Conservation (phyloP, 2,329 filamentous ascomycete genomes). For the Chaetothyriales sp. region DNA sequence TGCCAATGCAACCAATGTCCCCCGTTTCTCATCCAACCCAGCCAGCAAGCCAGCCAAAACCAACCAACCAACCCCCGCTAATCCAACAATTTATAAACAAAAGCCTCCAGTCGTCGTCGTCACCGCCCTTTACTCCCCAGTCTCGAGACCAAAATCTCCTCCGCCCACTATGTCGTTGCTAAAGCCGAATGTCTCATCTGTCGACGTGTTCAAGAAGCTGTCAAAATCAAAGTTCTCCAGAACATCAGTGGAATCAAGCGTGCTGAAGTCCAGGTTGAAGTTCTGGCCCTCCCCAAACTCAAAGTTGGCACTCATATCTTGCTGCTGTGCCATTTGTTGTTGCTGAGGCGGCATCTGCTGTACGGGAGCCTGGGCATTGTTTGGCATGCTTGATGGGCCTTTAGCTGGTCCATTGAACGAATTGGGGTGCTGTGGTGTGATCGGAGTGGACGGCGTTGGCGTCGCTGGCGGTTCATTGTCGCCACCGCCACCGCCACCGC, state of each 20-base stretch:
- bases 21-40: not conserved
- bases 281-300: conserved; percentile 11
- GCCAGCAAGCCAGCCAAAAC: no score
- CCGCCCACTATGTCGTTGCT: conserved; percentile 29
- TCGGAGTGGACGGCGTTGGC: conserved; percentile 35
- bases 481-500: conserved; percentile 28
- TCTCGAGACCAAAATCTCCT: conserved; percentile 21
- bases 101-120: not conserved
- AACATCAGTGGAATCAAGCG: conserved; percentile 32
- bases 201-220: conserved; percentile 45
- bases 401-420: conserved; percentile 28
- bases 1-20: not conserved
- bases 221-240: conserved; percentile 49
- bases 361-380: conserved; percentile 21
- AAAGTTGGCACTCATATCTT: conserved; percentile 12
- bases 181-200: conserved; percentile 32
- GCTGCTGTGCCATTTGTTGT: conserved; percentile 17
- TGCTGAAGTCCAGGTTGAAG: conserved; percentile 24
- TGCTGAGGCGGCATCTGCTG: conserved; percentile 17
- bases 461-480: conserved; percentile 34
- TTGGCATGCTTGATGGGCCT: conserved; percentile 17
- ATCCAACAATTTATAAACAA: not conserved
- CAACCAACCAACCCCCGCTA: not conserved
- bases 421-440: conserved; percentile 33
- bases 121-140: conserved; percentile 11